Evolutionary conservation across 2,329 filamentous ascomycete genomes (phyloP).

Genomic region (Metarhizium guizhouense): DNA sequence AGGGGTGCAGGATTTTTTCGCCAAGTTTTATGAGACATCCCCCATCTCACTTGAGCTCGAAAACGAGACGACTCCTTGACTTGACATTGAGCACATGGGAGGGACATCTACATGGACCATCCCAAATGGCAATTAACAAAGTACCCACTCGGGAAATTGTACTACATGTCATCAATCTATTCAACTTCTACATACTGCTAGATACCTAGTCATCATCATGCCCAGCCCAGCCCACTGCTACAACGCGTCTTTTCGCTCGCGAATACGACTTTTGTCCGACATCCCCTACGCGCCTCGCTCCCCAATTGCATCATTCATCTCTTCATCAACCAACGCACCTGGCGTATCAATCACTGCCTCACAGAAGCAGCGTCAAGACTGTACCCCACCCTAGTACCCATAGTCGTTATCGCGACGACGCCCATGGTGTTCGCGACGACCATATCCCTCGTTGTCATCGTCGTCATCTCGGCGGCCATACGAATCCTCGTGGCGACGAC

Average conservation of each 20-base stretch:
- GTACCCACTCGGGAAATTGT: background rate
- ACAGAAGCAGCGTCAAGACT: background rate
- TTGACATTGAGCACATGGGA: too few relatives aligned
- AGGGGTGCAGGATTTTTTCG: too few relatives aligned
- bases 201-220: background rate
- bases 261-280: background rate
- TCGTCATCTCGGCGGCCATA: constrained; percentile 6
- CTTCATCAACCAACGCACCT: background rate
- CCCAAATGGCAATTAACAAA: too few relatives aligned
- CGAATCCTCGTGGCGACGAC: constrained; percentile 9
- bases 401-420: constrained; percentile 9
- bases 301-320: constrained; percentile 1
- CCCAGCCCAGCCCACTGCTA: background rate
- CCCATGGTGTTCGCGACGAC: constrained; percentile 6
- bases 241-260: background rate
- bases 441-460: constrained; percentile 13
- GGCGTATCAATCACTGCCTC: background rate
- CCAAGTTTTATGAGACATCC: too few relatives aligned
- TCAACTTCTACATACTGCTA: too few relatives aligned
- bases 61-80: too few relatives aligned
- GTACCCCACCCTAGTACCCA: background rate
- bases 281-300: constrained; percentile 8
- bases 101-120: too few relatives aligned
- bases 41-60: too few relatives aligned
- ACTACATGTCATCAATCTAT: background rate